Conservation (phyloP, 129 eudicot species). For the Cynara cardunculus region DNA sequence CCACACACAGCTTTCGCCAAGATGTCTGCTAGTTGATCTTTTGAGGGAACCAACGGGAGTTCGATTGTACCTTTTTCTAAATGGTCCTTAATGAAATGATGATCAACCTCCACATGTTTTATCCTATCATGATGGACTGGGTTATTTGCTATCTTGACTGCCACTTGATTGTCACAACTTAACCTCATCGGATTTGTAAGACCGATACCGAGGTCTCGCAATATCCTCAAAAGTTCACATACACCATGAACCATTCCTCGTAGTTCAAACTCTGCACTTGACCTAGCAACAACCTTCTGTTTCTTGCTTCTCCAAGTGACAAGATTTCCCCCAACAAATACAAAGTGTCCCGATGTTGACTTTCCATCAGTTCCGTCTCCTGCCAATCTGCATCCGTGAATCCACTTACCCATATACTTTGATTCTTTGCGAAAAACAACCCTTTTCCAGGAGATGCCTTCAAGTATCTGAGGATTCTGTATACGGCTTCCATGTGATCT, state of each 20-base stretch:
- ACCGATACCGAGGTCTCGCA: no score
- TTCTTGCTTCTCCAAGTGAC: neutral
- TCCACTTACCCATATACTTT: neutral
- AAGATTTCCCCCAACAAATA: neutral
- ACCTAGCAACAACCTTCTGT: neutral
- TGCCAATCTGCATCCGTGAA: no score
- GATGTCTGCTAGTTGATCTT: neutral
- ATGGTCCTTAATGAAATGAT: neutral
- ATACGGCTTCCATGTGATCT: neutral
- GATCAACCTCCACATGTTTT: neutral
- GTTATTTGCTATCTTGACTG: neutral
- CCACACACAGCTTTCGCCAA: neutral
- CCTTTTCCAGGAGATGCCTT: neutral
- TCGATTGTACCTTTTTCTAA: neutral
- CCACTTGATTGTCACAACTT: neutral
- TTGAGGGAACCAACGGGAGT: neutral
- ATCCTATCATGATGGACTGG: neutral
- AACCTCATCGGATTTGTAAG: no score
- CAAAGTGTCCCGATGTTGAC: neutral
- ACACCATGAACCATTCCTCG: neutral
- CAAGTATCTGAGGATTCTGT: neutral
- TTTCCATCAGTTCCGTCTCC: neutral
- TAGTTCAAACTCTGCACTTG: neutral
- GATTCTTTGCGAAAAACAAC: neutral
- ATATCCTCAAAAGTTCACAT: no score